phyloP scores from a whole-genome alignment of 306 rosid species.

The Cucurbita moschata region DNA sequence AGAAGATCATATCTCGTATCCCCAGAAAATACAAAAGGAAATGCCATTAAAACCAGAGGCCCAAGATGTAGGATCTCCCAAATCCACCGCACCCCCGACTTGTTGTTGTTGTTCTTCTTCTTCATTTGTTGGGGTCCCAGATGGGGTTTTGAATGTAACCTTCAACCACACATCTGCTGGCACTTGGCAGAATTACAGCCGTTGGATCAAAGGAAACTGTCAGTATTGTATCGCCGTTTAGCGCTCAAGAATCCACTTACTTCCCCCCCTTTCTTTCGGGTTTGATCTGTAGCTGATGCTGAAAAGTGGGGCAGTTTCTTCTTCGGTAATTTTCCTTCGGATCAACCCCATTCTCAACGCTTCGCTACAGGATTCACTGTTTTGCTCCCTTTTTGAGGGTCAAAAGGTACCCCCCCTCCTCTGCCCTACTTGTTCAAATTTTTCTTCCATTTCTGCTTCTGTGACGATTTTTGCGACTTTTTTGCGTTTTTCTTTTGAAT shows the following conservation, averaged over 20 bases:
- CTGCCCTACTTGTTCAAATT: not conserved
- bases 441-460: not conserved
- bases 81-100: not conserved
- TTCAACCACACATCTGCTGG: not conserved
- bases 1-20: not conserved
- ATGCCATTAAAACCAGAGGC: not conserved
- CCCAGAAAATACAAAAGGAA: not conserved
- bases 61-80: not conserved
- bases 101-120: not conserved
- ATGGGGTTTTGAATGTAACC: not conserved
- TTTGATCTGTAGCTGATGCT: not conserved
- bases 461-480: not conserved
- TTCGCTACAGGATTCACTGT: not conserved
- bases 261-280: too few relatives aligned
- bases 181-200: not conserved
- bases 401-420: not conserved
- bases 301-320: not conserved
- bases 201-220: not conserved
- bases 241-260: not conserved
- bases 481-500: not conserved
- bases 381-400: not conserved
- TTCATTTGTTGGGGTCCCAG: not conserved
- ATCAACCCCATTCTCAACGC: not conserved
- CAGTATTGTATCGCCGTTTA: not conserved
- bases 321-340: not conserved